Percentiles rank a stretch among this genome's conserved stretches.
Conservation (phyloP, 306 rosid genomes). For the Pyrus pyrifolia region DNA sequence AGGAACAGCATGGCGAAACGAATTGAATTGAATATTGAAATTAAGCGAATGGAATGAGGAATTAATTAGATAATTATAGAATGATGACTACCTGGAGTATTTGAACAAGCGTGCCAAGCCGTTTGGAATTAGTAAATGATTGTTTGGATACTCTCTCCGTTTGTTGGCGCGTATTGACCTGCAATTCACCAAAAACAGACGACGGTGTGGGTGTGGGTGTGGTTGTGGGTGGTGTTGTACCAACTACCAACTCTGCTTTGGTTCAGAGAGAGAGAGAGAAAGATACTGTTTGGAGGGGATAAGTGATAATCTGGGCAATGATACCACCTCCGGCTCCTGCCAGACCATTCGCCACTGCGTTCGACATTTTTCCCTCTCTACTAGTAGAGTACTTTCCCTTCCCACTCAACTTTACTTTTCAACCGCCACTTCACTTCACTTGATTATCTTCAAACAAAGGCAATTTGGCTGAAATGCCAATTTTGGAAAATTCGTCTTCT, state of each 20-base stretch:
- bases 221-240: too few species aligned
- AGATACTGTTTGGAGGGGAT: constrained; percentile 69
- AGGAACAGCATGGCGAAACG: too few species aligned
- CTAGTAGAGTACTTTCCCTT: neutral
- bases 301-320: constrained; percentile 76
- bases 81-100: constrained; percentile 44
- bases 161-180: constrained; percentile 87
- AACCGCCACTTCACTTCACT: too few species aligned
- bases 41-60: too few species aligned
- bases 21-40: too few species aligned
- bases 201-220: neutral
- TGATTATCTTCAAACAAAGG: too few species aligned
- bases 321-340: constrained; percentile 89
- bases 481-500: too few species aligned
- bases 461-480: too few species aligned
- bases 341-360: constrained; percentile 69
- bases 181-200: constrained; percentile 5
- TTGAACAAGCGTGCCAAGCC: constrained; percentile 48
- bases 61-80: neutral
- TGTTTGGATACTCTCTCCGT: constrained; percentile 66
- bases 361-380: constrained; percentile 22
- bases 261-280: neutral
- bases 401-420: too few species aligned
- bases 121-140: constrained; percentile 14
- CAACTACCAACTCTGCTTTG: too few species aligned